These are phyloP conservation scores for Cylindrotheca closterium DNA, from an alignment of 108 stramenopile species.

Conservation along the genomic window DNA sequence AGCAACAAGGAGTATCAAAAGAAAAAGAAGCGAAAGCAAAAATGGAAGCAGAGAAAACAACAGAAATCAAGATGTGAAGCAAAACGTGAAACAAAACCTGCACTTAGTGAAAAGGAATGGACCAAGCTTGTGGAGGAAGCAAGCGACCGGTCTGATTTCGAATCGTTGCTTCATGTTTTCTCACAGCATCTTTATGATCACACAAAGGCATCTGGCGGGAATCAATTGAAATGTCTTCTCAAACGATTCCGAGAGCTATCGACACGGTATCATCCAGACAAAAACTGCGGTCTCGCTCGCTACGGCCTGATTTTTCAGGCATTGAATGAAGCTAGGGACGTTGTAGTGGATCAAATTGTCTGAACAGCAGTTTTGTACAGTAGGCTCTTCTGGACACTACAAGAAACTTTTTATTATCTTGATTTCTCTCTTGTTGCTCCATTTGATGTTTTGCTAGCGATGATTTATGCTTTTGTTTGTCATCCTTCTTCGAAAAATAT, in stretches of 20 bases:
- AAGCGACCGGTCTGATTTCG: not conserved
- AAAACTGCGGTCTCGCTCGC: not conserved
- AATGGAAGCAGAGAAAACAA: not conserved
- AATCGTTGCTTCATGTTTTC: not conserved
- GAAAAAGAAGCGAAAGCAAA: not conserved
- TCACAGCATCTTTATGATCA: no score
- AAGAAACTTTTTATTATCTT: not conserved
- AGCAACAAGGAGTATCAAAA: not conserved
- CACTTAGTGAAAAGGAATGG: not conserved
- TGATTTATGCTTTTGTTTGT: no score
- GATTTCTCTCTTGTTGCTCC: no score
- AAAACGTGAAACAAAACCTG: not conserved
- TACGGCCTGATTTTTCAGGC: not conserved
- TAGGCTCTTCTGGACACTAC: not conserved
- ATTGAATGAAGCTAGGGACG: not conserved
- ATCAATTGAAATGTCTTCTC: not conserved
- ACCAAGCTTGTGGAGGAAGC: not conserved
- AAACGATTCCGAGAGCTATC: not conserved
- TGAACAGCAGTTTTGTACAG: not conserved
- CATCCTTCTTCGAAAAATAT: no score
- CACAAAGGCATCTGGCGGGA: no score
- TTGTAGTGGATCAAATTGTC: not conserved
- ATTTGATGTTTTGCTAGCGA: no score
- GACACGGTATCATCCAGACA: not conserved
- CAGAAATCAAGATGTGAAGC: not conserved